Conservation (phyloP, 768 basidiomycete species). For the Infundibulicybe gibba region DNA sequence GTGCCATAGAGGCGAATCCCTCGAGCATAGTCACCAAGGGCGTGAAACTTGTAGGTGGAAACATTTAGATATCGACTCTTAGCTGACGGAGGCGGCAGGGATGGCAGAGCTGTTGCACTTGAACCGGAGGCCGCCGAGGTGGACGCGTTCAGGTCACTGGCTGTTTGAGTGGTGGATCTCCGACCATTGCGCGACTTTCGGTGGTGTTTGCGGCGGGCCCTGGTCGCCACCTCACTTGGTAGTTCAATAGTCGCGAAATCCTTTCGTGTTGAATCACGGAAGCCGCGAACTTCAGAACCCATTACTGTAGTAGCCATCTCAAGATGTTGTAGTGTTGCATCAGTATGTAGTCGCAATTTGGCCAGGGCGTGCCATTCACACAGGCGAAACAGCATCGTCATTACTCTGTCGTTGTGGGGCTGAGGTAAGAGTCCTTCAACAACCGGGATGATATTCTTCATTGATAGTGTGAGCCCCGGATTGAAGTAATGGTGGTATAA, state of each 20-base stretch:
- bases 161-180: too few relatives aligned
- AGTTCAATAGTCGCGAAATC: conserved; percentile 4
- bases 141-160: too few relatives aligned
- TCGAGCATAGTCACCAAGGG: conserved; percentile 9
- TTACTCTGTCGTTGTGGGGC: conserved; percentile 3
- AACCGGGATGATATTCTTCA: conserved; percentile 1
- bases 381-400: conserved; percentile 3
- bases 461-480: background rate
- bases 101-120: background rate
- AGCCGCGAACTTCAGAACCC: conserved; percentile 1
- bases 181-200: too few relatives aligned
- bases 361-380: conserved; percentile 8
- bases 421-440: conserved; percentile 6
- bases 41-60: conserved; percentile 6
- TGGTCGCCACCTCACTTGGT: conserved; percentile 6
- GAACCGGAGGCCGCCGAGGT: too few relatives aligned
- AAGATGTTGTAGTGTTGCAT: conserved; percentile 4
- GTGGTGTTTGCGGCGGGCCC: background rate
- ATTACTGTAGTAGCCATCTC: background rate
- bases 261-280: conserved; percentile 1
- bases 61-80: conserved; percentile 2
- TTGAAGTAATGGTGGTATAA: background rate
- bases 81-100: background rate
- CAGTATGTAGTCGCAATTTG: conserved; percentile 7
- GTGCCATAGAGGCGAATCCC: conserved; percentile 6